Conservation (phyloP, 1,284 basidiomycete species). For the Schizophyllum commune region DNA sequence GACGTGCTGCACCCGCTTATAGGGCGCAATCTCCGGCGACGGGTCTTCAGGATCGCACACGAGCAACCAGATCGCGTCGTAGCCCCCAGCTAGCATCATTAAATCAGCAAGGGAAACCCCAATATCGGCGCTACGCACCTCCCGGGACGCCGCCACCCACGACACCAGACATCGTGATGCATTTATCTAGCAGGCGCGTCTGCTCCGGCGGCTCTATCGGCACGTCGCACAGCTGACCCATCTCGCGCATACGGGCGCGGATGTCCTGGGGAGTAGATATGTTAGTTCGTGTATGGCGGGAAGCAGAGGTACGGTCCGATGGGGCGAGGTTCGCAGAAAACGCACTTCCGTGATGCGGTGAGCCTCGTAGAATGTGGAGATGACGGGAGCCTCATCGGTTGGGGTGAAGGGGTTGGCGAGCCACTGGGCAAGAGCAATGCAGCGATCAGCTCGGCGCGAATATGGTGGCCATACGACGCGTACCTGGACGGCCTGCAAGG, state of each 20-base stretch:
- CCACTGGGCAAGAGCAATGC: constrained; percentile 34
- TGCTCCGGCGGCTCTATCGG: constrained; percentile 92
- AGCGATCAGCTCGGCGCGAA: neutral
- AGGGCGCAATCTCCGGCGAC: constrained; percentile 33
- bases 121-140: constrained; percentile 41
- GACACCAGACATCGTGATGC: constrained; percentile 72
- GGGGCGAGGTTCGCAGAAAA: constrained; percentile 1
- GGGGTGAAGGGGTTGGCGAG: constrained; percentile 45
- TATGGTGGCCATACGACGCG: neutral
- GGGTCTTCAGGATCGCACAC: constrained; percentile 57
- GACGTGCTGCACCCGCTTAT: constrained; percentile 56
- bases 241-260: constrained; percentile 77
- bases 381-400: constrained; percentile 20
- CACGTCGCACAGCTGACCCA: constrained; percentile 76
- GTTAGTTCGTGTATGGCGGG: too few species aligned
- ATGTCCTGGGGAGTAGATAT: constrained; percentile 56
- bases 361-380: constrained; percentile 49
- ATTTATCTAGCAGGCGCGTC: constrained; percentile 79
- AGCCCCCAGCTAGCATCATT: constrained; percentile 74
- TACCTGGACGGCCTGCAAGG: constrained; percentile 52
- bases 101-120: constrained; percentile 1
- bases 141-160: constrained; percentile 95
- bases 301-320: constrained; percentile 2
- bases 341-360: constrained; percentile 49
- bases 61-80: constrained; percentile 93